Base-by-base conservation (phyloP, 495 filamentous ascomycete genomes). In the Aspergillus avenaceus region DNA sequence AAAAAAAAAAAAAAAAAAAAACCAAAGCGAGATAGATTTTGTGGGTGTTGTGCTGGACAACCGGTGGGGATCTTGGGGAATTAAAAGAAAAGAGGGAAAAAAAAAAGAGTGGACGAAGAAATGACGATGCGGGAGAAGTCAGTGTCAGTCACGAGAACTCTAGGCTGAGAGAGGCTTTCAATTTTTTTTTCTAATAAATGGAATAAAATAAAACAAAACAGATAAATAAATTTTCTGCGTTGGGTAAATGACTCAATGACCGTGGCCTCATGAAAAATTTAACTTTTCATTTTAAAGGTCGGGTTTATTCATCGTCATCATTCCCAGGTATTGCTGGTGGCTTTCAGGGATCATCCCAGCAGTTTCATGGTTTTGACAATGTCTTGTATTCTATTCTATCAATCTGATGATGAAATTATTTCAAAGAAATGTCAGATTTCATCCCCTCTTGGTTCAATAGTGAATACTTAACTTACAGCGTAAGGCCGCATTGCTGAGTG, bases 21-120 rank as follows among this genome's bases (percentile, higher is more conserved):
- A n/a, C n/a, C n/a, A n/a, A n/a, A n/a, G n/a, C n/a, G n/a, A n/a
- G n/a, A n/a, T n/a, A n/a, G n/a, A n/a, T n/a, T n/a, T n/a, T n/a
- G n/a, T 3, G 16, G 34, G 16, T n/a, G 34, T 7, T 5, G 7
- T 38, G 34, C 16, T 31, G 9, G 28, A 31, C 8, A 9, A 9
- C 12, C 16, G 2, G 34, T 14, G 34, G 14, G 16, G 21, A 7
- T 38, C 21, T 41, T 34, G 16, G 21, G 47, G 19, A 11, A 32
- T 36, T 26, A 45, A 58, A 45, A 19, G 50, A 18, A 34, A 37
- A 52, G 24, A 45, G 51, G 18, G 29, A 36, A n/a, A 23, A 44
- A 24, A 41, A 53, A 45, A 46, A 50, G 32, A 14, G 40, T 18
- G 29, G 47, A 41, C 41, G 24, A 49, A 34, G 25, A 28, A 47